Evolutionary conservation across 2,329 filamentous ascomycete species (phyloP).

Genomic region (Trichothecium roseum): DNA sequence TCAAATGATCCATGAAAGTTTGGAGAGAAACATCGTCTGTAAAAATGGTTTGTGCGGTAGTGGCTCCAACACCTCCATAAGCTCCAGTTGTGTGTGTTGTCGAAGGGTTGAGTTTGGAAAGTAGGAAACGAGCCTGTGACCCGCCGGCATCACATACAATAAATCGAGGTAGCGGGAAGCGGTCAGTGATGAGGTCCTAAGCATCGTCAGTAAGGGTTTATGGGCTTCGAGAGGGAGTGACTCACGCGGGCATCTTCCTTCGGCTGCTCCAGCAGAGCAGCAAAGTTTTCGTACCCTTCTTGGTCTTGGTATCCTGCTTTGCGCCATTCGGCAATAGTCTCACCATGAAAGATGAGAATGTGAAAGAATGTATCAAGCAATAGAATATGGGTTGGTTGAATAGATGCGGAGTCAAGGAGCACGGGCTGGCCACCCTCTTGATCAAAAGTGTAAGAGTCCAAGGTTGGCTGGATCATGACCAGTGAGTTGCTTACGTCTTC

Average conservation of each 20-base stretch:
- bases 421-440: slow-evolving; percentile 89
- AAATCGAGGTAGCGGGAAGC: slow-evolving; percentile 96
- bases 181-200: slow-evolving; percentile 90
- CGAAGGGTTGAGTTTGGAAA: slow-evolving; percentile 94
- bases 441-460: slow-evolving; percentile 95
- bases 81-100: slow-evolving; percentile 91
- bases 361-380: slow-evolving; percentile 99
- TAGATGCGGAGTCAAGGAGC: slow-evolving; percentile 91
- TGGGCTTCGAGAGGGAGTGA: slow-evolving; percentile 7
- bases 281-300: slow-evolving; percentile 96
- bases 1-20: slow-evolving; percentile 98
- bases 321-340: slow-evolving; percentile 95
- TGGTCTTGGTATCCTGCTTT: slow-evolving; percentile 98
- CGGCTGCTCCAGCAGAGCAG: slow-evolving; percentile 74
- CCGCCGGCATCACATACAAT: slow-evolving; percentile 98
- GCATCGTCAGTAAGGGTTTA: slow-evolving; percentile 12
- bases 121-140: slow-evolving; percentile 90
- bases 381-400: slow-evolving; percentile 86
- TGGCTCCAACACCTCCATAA: slow-evolving; percentile 76
- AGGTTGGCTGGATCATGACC: slow-evolving; percentile 96
- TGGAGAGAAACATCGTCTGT: slow-evolving; percentile 96
- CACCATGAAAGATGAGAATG: slow-evolving; percentile 97
- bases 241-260: slow-evolving; percentile 92
- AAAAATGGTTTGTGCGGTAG: slow-evolving; percentile 95
- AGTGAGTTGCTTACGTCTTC: slow-evolving; percentile 95